Conservation (phyloP, 2,329 filamentous ascomycete genomes). For the Colletotrichum tanaceti region DNA sequence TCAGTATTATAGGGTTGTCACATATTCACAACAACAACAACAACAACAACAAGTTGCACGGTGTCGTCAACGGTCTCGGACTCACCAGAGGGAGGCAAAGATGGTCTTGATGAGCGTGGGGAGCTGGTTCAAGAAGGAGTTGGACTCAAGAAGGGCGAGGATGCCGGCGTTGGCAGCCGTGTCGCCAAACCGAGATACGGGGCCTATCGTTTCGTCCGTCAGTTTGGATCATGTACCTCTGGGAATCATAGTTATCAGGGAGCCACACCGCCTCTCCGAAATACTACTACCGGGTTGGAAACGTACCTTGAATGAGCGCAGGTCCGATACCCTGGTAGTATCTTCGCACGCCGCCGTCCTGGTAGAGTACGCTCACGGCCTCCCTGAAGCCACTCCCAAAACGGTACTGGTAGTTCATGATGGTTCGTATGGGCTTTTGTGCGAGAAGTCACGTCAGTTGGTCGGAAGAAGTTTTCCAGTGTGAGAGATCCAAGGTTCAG, state of each 20-base stretch:
- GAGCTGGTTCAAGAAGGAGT: slow-evolving; percentile 56
- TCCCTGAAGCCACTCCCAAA: slow-evolving; percentile 56
- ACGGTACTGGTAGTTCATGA: slow-evolving; percentile 65
- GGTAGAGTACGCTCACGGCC: slow-evolving; percentile 55
- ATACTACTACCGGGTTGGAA: too few species aligned
- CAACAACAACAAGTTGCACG: too few species aligned
- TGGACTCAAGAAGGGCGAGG: slow-evolving; percentile 59
- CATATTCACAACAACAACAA: too few species aligned
- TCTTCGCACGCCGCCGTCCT: slow-evolving; percentile 54
- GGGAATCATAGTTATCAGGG: fast-evolving
- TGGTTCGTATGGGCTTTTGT: slow-evolving; percentile 62
- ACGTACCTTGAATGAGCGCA: slow-evolving; percentile 58
- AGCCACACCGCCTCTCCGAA: neutral
- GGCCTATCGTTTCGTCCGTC: slow-evolving; percentile 47
- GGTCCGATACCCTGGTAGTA: slow-evolving; percentile 60
- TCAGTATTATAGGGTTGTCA: neutral
- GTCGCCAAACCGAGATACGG: slow-evolving; percentile 59
- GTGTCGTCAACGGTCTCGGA: too few species aligned
- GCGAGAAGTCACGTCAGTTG: neutral
- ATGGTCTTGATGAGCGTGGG: slow-evolving; percentile 58
- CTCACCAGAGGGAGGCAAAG: slow-evolving; percentile 59
- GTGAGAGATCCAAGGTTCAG: too few species aligned
- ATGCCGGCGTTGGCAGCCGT: slow-evolving; percentile 63
- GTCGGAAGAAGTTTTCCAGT: too few species aligned
- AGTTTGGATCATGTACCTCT: neutral